phyloP scores from a whole-genome alignment of 345 rosid genomes.

The Rhizophora apiculata region DNA sequence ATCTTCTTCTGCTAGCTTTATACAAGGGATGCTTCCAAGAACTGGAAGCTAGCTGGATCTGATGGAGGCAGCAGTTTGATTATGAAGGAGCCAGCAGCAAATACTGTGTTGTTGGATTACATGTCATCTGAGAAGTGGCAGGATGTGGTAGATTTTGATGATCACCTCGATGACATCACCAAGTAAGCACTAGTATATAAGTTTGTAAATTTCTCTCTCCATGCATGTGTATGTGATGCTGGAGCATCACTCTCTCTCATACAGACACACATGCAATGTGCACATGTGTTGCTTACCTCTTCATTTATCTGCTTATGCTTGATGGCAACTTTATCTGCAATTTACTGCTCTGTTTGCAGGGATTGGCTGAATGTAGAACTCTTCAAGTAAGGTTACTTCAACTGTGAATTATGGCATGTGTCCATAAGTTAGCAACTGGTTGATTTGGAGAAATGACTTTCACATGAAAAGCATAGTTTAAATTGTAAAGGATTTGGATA shows the following conservation, averaged over 20 bases:
- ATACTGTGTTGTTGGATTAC: constrained; percentile 60
- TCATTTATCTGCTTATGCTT: neutral
- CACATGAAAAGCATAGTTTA: neutral
- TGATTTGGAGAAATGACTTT: neutral
- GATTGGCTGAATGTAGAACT: constrained; percentile 93
- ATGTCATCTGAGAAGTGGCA: constrained; percentile 78
- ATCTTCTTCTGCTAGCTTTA: constrained; percentile 51
- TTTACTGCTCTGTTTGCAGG: constrained; percentile 47
- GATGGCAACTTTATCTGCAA: neutral
- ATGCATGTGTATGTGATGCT: neutral
- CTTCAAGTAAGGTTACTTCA: constrained; percentile 47
- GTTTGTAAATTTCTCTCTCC: neutral
- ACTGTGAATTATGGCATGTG: neutral
- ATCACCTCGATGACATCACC: constrained; percentile 87
- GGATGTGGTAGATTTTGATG: constrained; percentile 79
- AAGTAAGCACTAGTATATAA: constrained; percentile 44
- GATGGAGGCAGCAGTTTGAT: constrained; percentile 66
- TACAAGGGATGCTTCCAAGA: constrained; percentile 81
- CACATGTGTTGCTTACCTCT: neutral
- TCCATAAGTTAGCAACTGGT: neutral
- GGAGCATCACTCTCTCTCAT: neutral
- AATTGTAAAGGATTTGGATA: neutral
- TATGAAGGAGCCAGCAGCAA: constrained; percentile 81
- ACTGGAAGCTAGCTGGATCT: constrained; percentile 66
- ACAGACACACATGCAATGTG: neutral